These are phyloP conservation scores for Eucalyptus virginea DNA, from an alignment of 345 rosid genomes.

Conservation along the genomic window DNA sequence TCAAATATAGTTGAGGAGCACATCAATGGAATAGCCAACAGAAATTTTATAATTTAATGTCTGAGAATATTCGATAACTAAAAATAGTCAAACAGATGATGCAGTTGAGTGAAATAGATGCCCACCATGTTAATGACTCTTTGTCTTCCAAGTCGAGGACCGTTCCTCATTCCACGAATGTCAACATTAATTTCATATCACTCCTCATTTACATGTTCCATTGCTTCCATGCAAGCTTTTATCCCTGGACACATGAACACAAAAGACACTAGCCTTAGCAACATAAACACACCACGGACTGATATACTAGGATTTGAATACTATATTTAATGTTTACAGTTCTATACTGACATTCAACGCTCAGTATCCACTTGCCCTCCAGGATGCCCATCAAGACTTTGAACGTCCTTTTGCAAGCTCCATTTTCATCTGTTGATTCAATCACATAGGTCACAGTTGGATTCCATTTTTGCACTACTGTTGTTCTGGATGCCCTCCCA, in stretches of 20 bases:
- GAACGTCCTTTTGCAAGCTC: conserved; percentile 81
- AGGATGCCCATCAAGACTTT: conserved; percentile 71
- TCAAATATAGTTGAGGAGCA: not conserved
- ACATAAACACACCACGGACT: not conserved
- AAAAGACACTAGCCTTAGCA: not conserved
- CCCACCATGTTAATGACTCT: conserved; percentile 52
- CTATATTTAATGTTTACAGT: not conserved
- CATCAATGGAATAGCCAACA: not conserved
- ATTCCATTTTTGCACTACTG: conserved; percentile 55
- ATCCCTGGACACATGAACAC: conserved; percentile 42
- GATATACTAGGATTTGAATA: not conserved
- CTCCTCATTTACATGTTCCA: conserved; percentile 45
- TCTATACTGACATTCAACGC: conserved; percentile 53
- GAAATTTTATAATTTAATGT: not conserved
- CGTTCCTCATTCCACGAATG: conserved; percentile 55
- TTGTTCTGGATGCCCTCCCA: conserved; percentile 35
- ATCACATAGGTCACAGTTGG: conserved; percentile 57
- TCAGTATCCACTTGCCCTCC: conserved; percentile 87
- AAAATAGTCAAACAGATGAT: not conserved
- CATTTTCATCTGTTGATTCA: conserved; percentile 66
- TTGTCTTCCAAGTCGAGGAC: conserved; percentile 73
- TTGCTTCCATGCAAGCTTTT: conserved; percentile 41
- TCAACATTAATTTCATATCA: conserved; percentile 56
- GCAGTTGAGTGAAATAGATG: not conserved
- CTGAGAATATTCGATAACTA: not conserved